Base-by-base conservation (phyloP, 2,329 filamentous ascomycete species). In the Calonectria leucothoes region DNA sequence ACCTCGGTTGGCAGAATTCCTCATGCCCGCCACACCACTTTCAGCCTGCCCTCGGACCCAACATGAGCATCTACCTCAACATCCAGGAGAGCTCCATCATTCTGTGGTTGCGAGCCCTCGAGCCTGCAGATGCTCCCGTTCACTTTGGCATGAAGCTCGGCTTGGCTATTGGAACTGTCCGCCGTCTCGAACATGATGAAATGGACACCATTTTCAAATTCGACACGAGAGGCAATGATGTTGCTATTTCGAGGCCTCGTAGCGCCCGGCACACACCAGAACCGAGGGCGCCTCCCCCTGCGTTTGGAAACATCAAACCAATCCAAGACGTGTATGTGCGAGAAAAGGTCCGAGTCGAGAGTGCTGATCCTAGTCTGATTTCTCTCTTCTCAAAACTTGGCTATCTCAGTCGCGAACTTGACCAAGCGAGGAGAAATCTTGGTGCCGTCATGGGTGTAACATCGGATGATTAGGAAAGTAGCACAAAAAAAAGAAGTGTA, bases 321-420 rank as follows among this genome's bases (percentile, higher is more conserved):
- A 74, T 83, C 37, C 82, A 84, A 3, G 92, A 97, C 74, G 95
- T 98, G 3, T 93, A 92, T 76, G 96, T 98, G 57, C 92, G 93
- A 77, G 96, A 98, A 83, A 98, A 98, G 86, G 91, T 98, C 6
- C 90, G 94, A 49, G 93, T 98, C 2, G 96, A 98, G 84, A 96
- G 92, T 80, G 94, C 95, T 69, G 96, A 98, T 83, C 96, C 96
- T 1, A 96, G 92, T 78, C 83, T 98, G 76, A 92, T 98, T 82
- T 93, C 94, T 42, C 88, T 97, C 39, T 93, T 94, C 83, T 93
- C 95, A 6, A 98, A 98, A 85, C 87, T 98, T 77, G 91, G 90
- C 35, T 95, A 94, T 6, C 85, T 98, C 71, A 93, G 94, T 75
- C 91, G 95, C 79, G 93, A 93, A 74, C 88, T 98, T 25, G 87